phyloP scores from a whole-genome alignment of 176 grass and related monocot species.

The Triticum timopheevii region DNA sequence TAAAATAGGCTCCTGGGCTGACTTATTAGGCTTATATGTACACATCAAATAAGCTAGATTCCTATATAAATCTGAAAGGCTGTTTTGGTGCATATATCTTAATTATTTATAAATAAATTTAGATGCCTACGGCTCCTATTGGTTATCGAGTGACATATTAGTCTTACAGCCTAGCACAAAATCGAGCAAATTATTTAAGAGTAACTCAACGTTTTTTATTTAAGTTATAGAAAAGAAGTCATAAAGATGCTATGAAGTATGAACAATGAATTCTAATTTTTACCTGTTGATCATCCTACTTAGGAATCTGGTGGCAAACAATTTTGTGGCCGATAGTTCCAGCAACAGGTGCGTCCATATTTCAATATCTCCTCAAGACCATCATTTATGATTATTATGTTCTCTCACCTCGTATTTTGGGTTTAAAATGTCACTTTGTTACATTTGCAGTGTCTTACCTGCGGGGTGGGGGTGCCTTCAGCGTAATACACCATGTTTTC shows the following conservation, averaged over 20 bases:
- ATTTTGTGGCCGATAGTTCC: conserved; percentile 61
- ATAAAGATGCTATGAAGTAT: neutral
- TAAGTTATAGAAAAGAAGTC: neutral
- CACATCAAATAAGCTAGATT: neutral
- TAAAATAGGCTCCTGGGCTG: neutral
- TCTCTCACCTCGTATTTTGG: neutral
- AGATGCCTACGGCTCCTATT: neutral
- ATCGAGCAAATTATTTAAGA: neutral
- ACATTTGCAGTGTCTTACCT: conserved; percentile 46
- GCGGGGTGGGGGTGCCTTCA: conserved; percentile 66
- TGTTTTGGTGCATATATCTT: neutral
- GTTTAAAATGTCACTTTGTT: neutral
- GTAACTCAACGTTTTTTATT: neutral
- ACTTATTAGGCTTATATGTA: conserved; percentile 6
- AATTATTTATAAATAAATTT: neutral
- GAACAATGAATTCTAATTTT: conserved; percentile 13
- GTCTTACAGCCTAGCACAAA: neutral
- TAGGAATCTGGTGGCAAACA: conserved; percentile 87
- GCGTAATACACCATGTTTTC: conserved; percentile 58
- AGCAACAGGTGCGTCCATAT: conserved; percentile 55
- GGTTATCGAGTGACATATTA: neutral
- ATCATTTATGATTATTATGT: neutral
- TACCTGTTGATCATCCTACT: conserved; percentile 16
- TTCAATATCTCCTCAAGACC: neutral
- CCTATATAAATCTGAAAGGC: conserved; percentile 1